These are phyloP conservation scores for Haematococcus sp. DNA, from an alignment of 139 green algal genomes.

Conservation along the genomic window DNA sequence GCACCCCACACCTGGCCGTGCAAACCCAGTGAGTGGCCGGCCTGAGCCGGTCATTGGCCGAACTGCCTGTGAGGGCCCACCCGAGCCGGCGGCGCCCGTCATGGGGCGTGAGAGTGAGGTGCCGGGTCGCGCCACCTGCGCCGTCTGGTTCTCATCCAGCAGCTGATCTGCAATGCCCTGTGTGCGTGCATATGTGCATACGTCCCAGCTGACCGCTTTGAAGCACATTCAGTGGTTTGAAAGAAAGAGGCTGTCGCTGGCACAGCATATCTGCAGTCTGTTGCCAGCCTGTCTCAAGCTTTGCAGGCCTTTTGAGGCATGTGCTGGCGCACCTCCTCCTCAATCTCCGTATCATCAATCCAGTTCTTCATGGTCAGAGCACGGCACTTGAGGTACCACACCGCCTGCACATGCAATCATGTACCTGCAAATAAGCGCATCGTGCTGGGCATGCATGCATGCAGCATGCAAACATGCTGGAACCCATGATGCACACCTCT, in stretches of 20 bases:
- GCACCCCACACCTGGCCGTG: slow-evolving; percentile 37
- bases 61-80: slow-evolving; percentile 43
- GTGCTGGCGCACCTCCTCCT: slow-evolving; percentile 73
- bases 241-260: too few species aligned
- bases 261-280: too few species aligned
- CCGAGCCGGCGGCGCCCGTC: slow-evolving; percentile 34
- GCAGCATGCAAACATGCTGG: background rate
- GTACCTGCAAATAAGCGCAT: background rate
- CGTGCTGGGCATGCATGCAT: background rate
- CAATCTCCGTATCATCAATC: slow-evolving; percentile 82
- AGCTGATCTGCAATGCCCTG: slow-evolving; percentile 68
- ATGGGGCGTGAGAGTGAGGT: slow-evolving; percentile 60
- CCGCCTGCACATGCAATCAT: slow-evolving; percentile 35
- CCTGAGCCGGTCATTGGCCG: slow-evolving; percentile 60
- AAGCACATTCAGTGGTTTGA: too few species aligned
- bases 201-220: too few species aligned
- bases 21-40: slow-evolving; percentile 69
- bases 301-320: too few species aligned
- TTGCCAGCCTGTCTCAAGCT: too few species aligned
- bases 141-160: slow-evolving; percentile 68
- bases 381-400: slow-evolving; percentile 77
- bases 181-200: too few species aligned
- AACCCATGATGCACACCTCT: background rate
- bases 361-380: slow-evolving; percentile 74
- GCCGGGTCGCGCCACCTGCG: slow-evolving; percentile 57